Base-by-base conservation (phyloP, 371 early-diverging fungal species). In the Mortierella polycephala region DNA sequence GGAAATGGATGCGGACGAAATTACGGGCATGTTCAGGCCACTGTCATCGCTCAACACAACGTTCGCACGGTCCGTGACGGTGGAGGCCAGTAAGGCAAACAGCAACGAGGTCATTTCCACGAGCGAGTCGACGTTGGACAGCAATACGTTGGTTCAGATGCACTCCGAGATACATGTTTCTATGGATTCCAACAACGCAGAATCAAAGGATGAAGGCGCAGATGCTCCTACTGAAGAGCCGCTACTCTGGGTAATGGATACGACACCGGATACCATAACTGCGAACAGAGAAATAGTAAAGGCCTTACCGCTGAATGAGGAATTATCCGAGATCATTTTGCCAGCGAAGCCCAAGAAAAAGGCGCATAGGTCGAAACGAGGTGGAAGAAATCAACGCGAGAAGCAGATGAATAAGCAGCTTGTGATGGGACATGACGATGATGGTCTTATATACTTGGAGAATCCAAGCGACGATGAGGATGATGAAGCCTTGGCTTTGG, bases 311-410 rank as follows among this genome's bases (percentile, higher is more conserved):
- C 46, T 60, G 30, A 30, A 30, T 30, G 30, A 30, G 30, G 30
- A 30, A 16, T 11, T 37, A n/a, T 11, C 30, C 11, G 63, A 63
- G 9, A 23, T 13, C 50, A 39, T n/a, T n/a, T 57, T 57, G 56
- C 57, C 54, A 21, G 75, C 60, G 46, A 67, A 67, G 23, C 71
- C 68, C 42, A 79, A 79, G 69, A 71, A 71, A 46, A 79, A 72
- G 64, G 79, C 79, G 1, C 79, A 79, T 47, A 72, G 79, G 21
- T 79, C 79, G 7, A 79, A 79, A 59, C 79, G 79, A 9, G 79
- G 79, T 4, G 79, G 79, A 6, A 56, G 40, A 16, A 79, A 71
- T 8, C 68, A 68, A 51, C 68, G 66, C 16, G 66, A 72, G 44
- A 72, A 56, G 21, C 73, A 62, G 44, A 57, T 57, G 57, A 68